Base-by-base conservation (phyloP, 1,284 basidiomycete species). In the Stygiomarasmius scandens region DNA sequence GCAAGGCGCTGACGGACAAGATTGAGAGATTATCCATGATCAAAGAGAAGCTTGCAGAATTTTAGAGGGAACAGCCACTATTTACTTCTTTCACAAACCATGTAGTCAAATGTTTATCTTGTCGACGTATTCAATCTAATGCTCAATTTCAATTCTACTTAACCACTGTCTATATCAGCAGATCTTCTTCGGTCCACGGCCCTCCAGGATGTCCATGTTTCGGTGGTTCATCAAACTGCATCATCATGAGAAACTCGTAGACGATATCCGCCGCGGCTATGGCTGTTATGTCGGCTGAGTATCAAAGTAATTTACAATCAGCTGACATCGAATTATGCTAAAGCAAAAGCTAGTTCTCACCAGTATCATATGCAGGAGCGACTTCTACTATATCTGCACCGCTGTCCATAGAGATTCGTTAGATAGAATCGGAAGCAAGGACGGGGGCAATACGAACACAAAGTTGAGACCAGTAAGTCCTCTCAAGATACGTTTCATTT, bases 331-430 rank as follows among this genome's bases (percentile, higher is more conserved):
- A n/a, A n/a, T n/a, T n/a, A n/a, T n/a, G n/a, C n/a, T n/a, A 38
- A 25, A 47, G 11, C 22, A 38, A 46, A 24, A 12, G 22, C 14
- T 47, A n/a, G 48, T 16, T 47, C 9, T 53, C 54, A 78, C 78
- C 84, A 62, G 85, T 79, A 68, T 92, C 90, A 64, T 90, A 92
- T 22, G 88, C 84, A 24, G 90, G 90, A 3, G 89, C 77, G 12
- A 92, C 90, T 71, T 92, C 90, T 20, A 92, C 90, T 49, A 93
- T 75, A 67, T 90, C 89, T 1, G 85, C 86, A 45, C 89, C 86
- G n/a, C n/a, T n/a, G n/a, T n/a, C n/a, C n/a, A n/a, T n/a, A n/a
- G n/a, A n/a, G n/a, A n/a, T n/a, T n/a, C n/a, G n/a, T n/a, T n/a
- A n/a, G n/a, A n/a, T n/a, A n/a, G n/a, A n/a, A n/a, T n/a, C n/a